Evolutionary conservation across 2,329 filamentous ascomycete species (phyloP), one percentile per base, ranked within the genome.

Genomic region (Ustulina deusta): DNA sequence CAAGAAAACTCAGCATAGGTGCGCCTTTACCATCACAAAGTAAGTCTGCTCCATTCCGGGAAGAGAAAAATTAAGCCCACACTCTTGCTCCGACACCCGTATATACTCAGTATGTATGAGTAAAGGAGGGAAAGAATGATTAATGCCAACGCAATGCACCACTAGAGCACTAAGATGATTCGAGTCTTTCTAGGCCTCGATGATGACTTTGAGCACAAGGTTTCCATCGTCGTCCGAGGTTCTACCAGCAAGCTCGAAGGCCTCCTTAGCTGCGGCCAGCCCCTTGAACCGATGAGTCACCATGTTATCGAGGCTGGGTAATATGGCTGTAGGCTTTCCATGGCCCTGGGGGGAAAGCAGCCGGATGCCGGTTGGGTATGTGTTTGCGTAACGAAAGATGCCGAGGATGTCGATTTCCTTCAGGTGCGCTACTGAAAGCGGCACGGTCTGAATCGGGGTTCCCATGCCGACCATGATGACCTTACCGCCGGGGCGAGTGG

Each of bases 381-480:
- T 92, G 78, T 93, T 92, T 32, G 90, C 90, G 72, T 94, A 94
- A 60, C 91, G 86, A 80, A 94, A 93, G 57, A 93, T 89, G 36
- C 91, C 91, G 13, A 93, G 80, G 46, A 94, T 90, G 75, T 94
- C 91, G 54, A 94, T 88, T 80, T 94, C 92, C 36, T 90, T 86
- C 29, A 93, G 82, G 48, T 92, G 90, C 5, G 91, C 91, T 5
- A 90, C 89, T 2, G 89, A 92, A 61, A 94, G 81, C 0, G 91
- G 91, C 7, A 94, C 83, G 0, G 90, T 93, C 78, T 93, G 91
- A 48, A 93, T 86, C 0, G 91, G 91, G 2, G 89, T 92, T 55
- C 92, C 92, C 91, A 94, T 94, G 55, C 91, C 92, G 15, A 94
- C 90, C 80, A 94, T 89, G 76, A 94, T 85, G 57, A 93, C 84